These are phyloP conservation scores for Penicillium concentricum DNA, from an alignment of 2,329 filamentous ascomycete genomes.

Conservation along the genomic window DNA sequence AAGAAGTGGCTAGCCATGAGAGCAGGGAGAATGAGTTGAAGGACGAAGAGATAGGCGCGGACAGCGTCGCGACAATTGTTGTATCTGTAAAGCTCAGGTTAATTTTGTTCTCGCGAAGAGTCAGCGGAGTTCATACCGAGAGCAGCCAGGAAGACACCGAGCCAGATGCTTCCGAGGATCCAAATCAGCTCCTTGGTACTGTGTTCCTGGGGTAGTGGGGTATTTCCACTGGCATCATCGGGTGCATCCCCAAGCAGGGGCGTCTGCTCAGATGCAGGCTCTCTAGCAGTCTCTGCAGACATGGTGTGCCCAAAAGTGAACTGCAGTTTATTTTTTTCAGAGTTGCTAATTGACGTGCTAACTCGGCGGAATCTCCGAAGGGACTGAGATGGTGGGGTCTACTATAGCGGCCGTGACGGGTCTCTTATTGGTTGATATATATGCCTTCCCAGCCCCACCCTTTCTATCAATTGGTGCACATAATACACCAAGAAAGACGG, in stretches of 20 bases:
- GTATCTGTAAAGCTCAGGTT: constrained; percentile 53
- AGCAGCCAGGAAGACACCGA: constrained; percentile 57
- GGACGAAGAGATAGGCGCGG: constrained; percentile 76
- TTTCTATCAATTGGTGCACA: too few relatives aligned
- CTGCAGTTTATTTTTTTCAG: neutral
- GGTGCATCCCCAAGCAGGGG: constrained; percentile 28
- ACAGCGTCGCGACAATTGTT: constrained; percentile 82
- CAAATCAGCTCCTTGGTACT: constrained; percentile 48
- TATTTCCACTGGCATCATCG: constrained; percentile 9
- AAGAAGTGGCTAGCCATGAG: constrained; percentile 85
- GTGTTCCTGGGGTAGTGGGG: constrained; percentile 44
- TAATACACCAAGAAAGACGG: too few relatives aligned
- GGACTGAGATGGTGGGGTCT: neutral
- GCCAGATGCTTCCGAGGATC: constrained; percentile 52
- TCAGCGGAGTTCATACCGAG: constrained; percentile 40
- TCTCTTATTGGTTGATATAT: neutral
- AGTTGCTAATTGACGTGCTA: neutral
- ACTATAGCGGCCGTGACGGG: neutral
- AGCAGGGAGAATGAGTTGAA: constrained; percentile 79
- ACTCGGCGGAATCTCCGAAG: neutral
- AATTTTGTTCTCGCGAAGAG: neutral
- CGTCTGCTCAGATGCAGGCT: constrained; percentile 31
- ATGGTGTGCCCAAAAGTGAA: neutral
- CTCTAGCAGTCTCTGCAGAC: neutral
- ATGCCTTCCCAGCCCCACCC: too few relatives aligned